Conservation (phyloP, 768 basidiomycete genomes). For the Tulasnella sp. region DNA sequence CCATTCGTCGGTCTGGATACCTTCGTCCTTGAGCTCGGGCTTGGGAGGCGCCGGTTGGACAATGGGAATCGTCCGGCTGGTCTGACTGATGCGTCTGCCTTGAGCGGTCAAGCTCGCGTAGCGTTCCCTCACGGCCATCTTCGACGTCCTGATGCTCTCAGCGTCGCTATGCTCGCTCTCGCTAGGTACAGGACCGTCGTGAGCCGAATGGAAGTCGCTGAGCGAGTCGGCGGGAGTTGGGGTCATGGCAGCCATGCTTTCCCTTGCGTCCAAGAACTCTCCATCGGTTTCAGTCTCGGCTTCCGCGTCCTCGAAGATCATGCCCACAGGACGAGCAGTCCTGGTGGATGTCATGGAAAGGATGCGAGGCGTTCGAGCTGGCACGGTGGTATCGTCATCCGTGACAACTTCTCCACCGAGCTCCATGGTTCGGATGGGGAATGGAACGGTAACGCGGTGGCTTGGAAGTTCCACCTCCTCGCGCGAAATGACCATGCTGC, state of each 20-base stretch:
- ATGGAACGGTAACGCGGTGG: neutral
- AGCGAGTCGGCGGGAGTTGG: constrained; percentile 55
- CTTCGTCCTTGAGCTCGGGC: constrained; percentile 67
- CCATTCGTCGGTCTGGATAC: constrained; percentile 78
- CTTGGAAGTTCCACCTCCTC: constrained; percentile 30
- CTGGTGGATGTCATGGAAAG: constrained; percentile 16
- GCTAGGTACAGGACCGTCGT: constrained; percentile 43
- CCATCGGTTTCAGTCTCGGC: constrained; percentile 61
- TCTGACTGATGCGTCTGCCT: constrained; percentile 22
- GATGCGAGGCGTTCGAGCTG: constrained; percentile 19
- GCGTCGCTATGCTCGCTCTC: constrained; percentile 53
- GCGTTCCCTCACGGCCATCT: constrained; percentile 36
- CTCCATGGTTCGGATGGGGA: constrained; percentile 5
- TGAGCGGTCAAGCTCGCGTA: constrained; percentile 18
- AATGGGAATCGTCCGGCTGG: constrained; percentile 6
- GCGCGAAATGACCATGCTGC: constrained; percentile 34
- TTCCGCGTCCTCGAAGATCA: constrained; percentile 42
- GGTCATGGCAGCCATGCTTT: constrained; percentile 57
- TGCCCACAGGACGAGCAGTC: constrained; percentile 26
- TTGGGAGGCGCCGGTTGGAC: constrained; percentile 42
- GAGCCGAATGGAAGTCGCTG: constrained; percentile 73
- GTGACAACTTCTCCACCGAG: neutral
- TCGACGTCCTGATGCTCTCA: constrained; percentile 71
- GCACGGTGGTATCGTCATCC: constrained; percentile 14
- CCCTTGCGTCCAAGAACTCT: constrained; percentile 73